These are phyloP conservation scores for Cryptococcus hybrid DNA, from an alignment of 1,284 basidiomycete species.

Conservation along the genomic window DNA sequence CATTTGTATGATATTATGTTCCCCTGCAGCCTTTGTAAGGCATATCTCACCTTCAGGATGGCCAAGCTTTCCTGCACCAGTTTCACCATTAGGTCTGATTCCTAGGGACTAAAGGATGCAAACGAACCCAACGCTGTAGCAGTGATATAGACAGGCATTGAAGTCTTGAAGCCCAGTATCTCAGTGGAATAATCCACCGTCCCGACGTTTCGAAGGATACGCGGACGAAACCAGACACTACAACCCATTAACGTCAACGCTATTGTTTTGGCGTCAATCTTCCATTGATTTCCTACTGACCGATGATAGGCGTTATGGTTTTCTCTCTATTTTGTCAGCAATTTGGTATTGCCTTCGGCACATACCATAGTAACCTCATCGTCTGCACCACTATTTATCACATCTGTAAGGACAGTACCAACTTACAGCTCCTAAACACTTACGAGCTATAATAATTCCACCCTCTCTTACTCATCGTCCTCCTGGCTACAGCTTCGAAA, in stretches of 20 bases:
- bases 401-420: not conserved
- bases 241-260: conserved; percentile 4
- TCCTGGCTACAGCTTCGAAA: conserved; percentile 78
- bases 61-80: conserved; percentile 76
- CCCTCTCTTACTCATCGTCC: conserved; percentile 71
- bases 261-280: not conserved
- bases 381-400: conserved; percentile 61
- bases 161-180: conserved; percentile 68
- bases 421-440: conserved; percentile 1
- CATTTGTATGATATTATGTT: conserved; percentile 83
- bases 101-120: not conserved
- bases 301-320: conserved; percentile 84
- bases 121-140: conserved; percentile 36
- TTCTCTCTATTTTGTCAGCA: conserved; percentile 56
- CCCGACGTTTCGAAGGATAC: conserved; percentile 75
- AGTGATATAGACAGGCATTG: conserved; percentile 75
- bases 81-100: not conserved
- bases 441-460: conserved; percentile 84
- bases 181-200: conserved; percentile 78
- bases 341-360: conserved; percentile 11
- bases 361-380: conserved; percentile 73
- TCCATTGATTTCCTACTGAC: conserved; percentile 42
- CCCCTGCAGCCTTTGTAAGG: conserved; percentile 78
- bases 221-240: conserved; percentile 90
- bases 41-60: conserved; percentile 90